phyloP scores from a whole-genome alignment of 2,329 filamentous ascomycete genomes.

The Ophiostoma quercus region DNA sequence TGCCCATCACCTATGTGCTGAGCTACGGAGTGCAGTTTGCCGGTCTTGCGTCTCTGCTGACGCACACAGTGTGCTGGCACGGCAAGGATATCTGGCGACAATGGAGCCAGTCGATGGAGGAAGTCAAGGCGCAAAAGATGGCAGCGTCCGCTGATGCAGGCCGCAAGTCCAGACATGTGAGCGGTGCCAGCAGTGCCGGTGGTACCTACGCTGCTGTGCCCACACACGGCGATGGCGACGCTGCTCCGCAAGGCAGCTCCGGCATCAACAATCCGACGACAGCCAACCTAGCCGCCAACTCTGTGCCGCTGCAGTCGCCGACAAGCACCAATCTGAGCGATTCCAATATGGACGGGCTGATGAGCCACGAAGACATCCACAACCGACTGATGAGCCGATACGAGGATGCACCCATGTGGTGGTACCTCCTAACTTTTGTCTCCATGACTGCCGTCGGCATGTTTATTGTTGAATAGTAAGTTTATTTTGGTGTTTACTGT shows the following conservation, averaged over 20 bases:
- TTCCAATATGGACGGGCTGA: conserved; percentile 47
- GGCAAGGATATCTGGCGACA: conserved; percentile 75
- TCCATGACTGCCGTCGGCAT: conserved; percentile 74
- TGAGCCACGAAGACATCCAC: conserved; percentile 74
- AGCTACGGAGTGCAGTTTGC: conserved; percentile 86
- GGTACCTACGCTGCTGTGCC: conserved; percentile 23
- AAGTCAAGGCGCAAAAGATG: conserved; percentile 39
- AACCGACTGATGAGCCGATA: conserved; percentile 79
- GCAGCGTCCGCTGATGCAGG: neutral
- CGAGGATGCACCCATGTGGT: conserved; percentile 71
- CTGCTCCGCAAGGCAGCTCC: conserved; percentile 18
- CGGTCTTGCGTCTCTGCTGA: conserved; percentile 69
- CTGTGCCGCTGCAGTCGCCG: conserved; percentile 23
- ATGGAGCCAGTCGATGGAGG: conserved; percentile 63
- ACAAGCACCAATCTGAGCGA: conserved; percentile 17
- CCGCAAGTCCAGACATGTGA: conserved; percentile 8
- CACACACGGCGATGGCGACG: neutral
- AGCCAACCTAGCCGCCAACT: conserved; percentile 19
- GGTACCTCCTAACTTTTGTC: conserved; percentile 72
- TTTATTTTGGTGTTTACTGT: neutral
- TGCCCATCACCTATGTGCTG: conserved; percentile 81
- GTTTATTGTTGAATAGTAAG: conserved; percentile 69
- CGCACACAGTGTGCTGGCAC: conserved; percentile 80
- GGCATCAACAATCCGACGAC: conserved; percentile 19
- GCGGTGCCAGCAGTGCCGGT: neutral